Base-by-base conservation (phyloP, 495 filamentous ascomycete species). In the Ascodesmis nigricans region DNA sequence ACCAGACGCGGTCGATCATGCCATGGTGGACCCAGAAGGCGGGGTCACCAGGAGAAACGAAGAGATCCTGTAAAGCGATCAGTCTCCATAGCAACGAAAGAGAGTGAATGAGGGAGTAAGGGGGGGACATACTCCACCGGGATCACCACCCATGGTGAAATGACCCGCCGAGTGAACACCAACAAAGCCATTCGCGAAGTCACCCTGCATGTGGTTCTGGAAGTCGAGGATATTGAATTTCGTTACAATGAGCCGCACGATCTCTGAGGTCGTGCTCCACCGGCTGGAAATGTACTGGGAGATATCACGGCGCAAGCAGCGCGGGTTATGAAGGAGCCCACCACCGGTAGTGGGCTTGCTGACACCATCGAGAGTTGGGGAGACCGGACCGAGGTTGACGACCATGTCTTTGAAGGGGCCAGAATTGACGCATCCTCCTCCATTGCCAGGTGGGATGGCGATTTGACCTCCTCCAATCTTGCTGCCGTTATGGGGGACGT, bases 21-120 rank as follows among this genome's bases (percentile, higher is more conserved):
- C 61, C 66, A 48, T 80, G 75, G 50, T 78, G 74, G 14, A 72
- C 58, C 44, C 57, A 79, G 53, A 80, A 79, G 8, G 58, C 62
- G 4, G 73, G 73, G 38, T 78, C 75, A 4, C 67, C 66, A 2
- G 71, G 64, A 19, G 61, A 67, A 13, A 56, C 58, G 41, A 60
- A 75, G 22, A 69, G 45, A 49, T 75, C 72, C n/a, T n/a, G n/a
- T n/a, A n/a, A n/a, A n/a, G n/a, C n/a, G n/a, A n/a, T n/a, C n/a
- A n/a, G n/a, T n/a, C n/a, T n/a, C n/a, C n/a, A n/a, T n/a, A n/a
- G n/a, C n/a, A n/a, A n/a, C n/a, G n/a, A n/a, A n/a, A n/a, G n/a
- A n/a, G n/a, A n/a, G n/a, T n/a, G n/a, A n/a, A n/a, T n/a, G n/a
- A n/a, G n/a, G n/a, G n/a, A n/a, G n/a, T n/a, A n/a, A n/a, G n/a